Evolutionary conservation across 257 asterid genomes (phyloP), one percentile per base, ranked within the genome.

Genomic region (Lycium barbarum): DNA sequence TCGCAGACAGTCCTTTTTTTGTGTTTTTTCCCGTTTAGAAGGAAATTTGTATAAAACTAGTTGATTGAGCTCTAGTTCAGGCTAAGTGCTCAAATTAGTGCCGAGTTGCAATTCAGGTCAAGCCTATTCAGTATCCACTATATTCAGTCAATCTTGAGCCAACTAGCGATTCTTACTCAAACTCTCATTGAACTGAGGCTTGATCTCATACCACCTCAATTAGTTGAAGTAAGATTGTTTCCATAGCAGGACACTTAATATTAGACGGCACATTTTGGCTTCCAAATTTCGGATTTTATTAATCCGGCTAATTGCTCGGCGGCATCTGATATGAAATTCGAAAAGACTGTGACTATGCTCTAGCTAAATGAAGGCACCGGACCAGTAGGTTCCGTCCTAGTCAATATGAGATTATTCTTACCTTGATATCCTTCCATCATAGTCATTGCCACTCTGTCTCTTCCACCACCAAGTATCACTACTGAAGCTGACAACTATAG

Each of bases 91-190:
- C 73, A 12, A 36, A 66, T 6, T 35, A 35, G 47, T 33, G 20
- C 73, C 4, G n/a, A 66, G 47, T 33, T 35, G 47, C 47, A 66
- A 66, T 66, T 66, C 73, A 66, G 33, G 11, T 7, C 47, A 66
- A 66, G n/a, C 73, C 10, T 35, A 66, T 33, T 33, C 47, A 66
- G 73, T 26, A 66, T 66, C n/a, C 73, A 66, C 45, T 66, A 13
- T 33, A 63, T 63, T 22, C 47, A 13, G 11, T 13, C 73, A 35
- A 66, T 3, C 73, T 35, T 66, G 47, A 66, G 43, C 45, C 10
- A 12, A 66, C 47, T 66, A 66, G 45, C 33, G n/a, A 66, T 12
- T 66, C n/a, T 66, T 66, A 66, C 33, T 66, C 73, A 66, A 59
- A 33, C 45, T 66, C 45, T 6, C 73, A 66, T 66, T 7, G n/a